Conservation (phyloP, 2,329 filamentous ascomycete species). For the Fusarium siculi region DNA sequence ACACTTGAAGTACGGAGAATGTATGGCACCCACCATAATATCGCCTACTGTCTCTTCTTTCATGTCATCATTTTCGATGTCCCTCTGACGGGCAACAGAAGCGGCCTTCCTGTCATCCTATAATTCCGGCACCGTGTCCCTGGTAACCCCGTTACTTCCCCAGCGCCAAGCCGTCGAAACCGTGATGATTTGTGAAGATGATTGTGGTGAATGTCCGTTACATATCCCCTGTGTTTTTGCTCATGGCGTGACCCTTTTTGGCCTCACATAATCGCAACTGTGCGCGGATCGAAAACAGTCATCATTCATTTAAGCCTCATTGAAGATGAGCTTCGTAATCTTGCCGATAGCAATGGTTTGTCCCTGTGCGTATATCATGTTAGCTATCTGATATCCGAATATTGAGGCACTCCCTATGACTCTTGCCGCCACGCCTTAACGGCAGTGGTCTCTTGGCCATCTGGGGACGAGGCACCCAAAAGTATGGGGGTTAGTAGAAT, state of each 20-base stretch:
- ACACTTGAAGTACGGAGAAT: conserved; percentile 30
- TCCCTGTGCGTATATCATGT: conserved; percentile 66
- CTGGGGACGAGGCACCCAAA: conserved; percentile 9
- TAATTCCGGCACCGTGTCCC: conserved; percentile 25
- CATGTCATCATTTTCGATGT: conserved; percentile 19
- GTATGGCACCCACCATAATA: conserved; percentile 33
- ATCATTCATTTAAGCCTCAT: conserved; percentile 46
- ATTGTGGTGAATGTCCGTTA: conserved; percentile 19
- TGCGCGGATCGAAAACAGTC: conserved; percentile 17
- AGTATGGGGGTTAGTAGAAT: conserved; percentile 22
- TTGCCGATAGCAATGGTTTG: conserved; percentile 99
- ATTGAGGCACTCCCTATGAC: conserved; percentile 11
- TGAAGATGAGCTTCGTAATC: conserved; percentile 85
- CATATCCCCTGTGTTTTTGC: conserved; percentile 24
- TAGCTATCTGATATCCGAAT: conserved; percentile 36
- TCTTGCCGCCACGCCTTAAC: conserved; percentile 17
- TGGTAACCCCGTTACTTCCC: not conserved
- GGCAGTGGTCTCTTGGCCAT: conserved; percentile 3
- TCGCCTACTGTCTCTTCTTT: conserved; percentile 30
- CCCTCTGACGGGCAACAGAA: conserved; percentile 22
- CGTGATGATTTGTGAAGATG: conserved; percentile 28
- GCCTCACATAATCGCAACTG: conserved; percentile 2
- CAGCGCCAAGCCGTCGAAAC: conserved; percentile 20
- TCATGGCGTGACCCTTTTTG: conserved; percentile 10
- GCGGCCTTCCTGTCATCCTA: conserved; percentile 34